Evolutionary conservation across 805 yeast genomes (phyloP).

Genomic region (Priceomyces castillae): DNA sequence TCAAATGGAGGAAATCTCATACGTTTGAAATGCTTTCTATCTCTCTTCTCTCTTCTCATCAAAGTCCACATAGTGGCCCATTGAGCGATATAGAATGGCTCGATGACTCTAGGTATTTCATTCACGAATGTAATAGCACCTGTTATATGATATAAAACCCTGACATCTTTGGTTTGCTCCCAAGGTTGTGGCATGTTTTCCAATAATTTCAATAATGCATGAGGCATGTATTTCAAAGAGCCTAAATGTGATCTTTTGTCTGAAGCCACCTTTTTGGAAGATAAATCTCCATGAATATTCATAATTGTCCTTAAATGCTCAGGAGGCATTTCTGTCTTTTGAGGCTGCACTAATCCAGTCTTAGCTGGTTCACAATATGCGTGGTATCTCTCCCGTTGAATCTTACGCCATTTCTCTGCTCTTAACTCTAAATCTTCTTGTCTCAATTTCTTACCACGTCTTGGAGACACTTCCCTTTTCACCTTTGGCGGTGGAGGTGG

Average conservation of each 20-base stretch:
- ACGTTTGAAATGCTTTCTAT: constrained; percentile 83
- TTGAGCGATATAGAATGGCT: constrained; percentile 87
- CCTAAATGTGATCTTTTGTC: constrained; percentile 89
- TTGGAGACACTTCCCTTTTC: background rate
- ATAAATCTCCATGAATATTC: constrained; percentile 79
- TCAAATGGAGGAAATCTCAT: constrained; percentile 95
- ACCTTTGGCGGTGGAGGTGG: constrained; percentile 23
- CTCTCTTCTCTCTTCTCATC: constrained; percentile 94
- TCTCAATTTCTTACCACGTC: background rate
- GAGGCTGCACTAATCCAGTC: constrained; percentile 53
- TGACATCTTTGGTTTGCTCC: constrained; percentile 85
- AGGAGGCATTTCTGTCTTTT: constrained; percentile 84
- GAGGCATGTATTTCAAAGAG: constrained; percentile 92
- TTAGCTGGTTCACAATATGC: constrained; percentile 19
- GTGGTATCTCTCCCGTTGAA: constrained; percentile 57
- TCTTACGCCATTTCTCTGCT: constrained; percentile 57
- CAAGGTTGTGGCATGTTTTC: constrained; percentile 99
- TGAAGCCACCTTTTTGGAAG: constrained; percentile 71
- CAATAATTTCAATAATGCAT: constrained; percentile 80
- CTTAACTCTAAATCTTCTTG: constrained; percentile 37
- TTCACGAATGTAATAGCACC: constrained; percentile 96
- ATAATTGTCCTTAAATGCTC: constrained; percentile 87
- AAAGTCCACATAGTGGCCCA: constrained; percentile 93
- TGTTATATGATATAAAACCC: constrained; percentile 81
- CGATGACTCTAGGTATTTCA: constrained; percentile 87